Base-by-base conservation (phyloP, 768 basidiomycete species). In the Pisolithus tinctorius region DNA sequence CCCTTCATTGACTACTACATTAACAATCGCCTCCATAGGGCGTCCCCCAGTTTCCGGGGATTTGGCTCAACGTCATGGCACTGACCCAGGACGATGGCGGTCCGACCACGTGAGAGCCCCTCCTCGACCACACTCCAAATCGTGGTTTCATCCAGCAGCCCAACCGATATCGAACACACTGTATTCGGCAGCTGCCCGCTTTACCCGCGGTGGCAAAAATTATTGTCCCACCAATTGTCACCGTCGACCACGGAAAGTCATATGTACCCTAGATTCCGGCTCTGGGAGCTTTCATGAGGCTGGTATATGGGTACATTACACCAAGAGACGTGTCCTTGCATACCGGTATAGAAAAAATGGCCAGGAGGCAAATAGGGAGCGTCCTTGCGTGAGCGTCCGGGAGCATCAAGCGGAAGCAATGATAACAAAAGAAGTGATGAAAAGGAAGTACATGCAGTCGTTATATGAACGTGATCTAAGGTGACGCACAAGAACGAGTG, bases 391-490 rank as follows among this genome's bases (percentile, higher is more conserved):
- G 38, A 27, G 40, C n/a, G 48, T 43, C 23, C 38, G 26, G 45
- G 50, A 26, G 45, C 45, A 11, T 34, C 34, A 34, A 34, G 34
- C 34, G 31, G 46, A 48, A 17, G 42, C 36, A 17, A 17, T 27
- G n/a, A 20, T 4, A 34, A 20, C 4, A n/a, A 17, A n/a, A 25
- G 7, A 13, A 44, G n/a, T n/a, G 23, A 40, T 29, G 26, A 48
- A 56, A 47, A 8, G 43, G 49, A 51, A 60, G 47, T 69, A 69
- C 59, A 67, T 54, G 58, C 58, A 62, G 42, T 57, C 50, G 17
- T 25, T 44, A 27, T 26, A 27, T 17, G 61, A 56, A 53, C 53
- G 52, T 70, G 63, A 58, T 51, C 59, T 67, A 63, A 58, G 59
- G 52, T 50, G 68, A 58, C 55, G 48, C 47, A 39, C 60, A 46